Evolutionary conservation across 2,329 filamentous ascomycete species (phyloP).

Genomic region (Fusarium brachygibbosum): DNA sequence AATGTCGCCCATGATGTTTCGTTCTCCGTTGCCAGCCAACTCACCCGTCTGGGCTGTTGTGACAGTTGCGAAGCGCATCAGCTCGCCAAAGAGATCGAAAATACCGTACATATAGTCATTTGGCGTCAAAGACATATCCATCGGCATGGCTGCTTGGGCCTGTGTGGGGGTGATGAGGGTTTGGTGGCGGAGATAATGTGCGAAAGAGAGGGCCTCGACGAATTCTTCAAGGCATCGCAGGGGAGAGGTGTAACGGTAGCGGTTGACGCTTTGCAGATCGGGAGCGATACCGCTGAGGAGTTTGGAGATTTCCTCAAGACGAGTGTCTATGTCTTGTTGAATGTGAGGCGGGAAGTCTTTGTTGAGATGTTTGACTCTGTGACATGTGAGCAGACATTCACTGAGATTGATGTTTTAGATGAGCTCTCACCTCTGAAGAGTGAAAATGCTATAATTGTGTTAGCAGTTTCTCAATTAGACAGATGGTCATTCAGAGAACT

Average conservation of each 20-base stretch:
- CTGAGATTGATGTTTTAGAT: not conserved
- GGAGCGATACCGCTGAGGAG: conserved; percentile 76
- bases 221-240: conserved; percentile 94
- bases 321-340: conserved; percentile 75
- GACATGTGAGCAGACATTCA: conserved; percentile 33
- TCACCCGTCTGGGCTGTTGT: conserved; percentile 81
- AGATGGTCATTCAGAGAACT: conserved; percentile 40
- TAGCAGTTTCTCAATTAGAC: not conserved
- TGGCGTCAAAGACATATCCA: conserved; percentile 74
- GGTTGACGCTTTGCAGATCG: conserved; percentile 84
- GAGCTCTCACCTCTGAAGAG: conserved; percentile 56
- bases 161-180: conserved; percentile 77
- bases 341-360: conserved; percentile 76
- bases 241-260: conserved; percentile 83
- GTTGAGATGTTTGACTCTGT: conserved; percentile 74
- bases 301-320: conserved; percentile 77
- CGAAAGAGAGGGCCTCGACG: conserved; percentile 90
- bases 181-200: conserved; percentile 86
- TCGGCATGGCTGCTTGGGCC: conserved; percentile 63
- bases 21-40: conserved; percentile 57
- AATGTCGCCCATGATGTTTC: conserved; percentile 83
- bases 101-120: conserved; percentile 92
- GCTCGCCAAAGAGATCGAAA: conserved; percentile 93
- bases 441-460: conserved; percentile 53
- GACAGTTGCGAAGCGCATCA: conserved; percentile 97